Conservation (phyloP, 2,329 filamentous ascomycete species). For the Orbilia blumenaviensis region DNA sequence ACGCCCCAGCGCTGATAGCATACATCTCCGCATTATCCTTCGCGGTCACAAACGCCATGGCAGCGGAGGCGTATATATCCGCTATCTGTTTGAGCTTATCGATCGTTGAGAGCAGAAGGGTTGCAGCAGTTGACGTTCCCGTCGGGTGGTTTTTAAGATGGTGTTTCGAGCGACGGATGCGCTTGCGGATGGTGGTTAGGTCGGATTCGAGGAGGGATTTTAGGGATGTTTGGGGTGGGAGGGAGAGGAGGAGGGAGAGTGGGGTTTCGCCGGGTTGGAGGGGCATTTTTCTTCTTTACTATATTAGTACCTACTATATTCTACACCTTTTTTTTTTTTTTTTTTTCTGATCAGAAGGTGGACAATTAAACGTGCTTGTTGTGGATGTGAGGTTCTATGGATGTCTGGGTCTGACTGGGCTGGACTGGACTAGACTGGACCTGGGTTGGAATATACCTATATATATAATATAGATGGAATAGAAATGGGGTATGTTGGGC, state of each 20-base stretch:
- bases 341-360: no score
- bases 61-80: background rate
- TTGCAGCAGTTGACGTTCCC: no score
- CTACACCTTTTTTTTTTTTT: no score
- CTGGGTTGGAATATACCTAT: no score
- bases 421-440: no score
- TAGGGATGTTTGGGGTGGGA: background rate
- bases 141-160: background rate
- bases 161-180: constrained; percentile 19
- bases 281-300: background rate
- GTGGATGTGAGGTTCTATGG: no score
- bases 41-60: background rate
- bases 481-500: no score
- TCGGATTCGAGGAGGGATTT: background rate
- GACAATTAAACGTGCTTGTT: no score
- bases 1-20: background rate
- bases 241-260: background rate
- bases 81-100: background rate
- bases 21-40: constrained; percentile 4
- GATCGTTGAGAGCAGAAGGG: background rate
- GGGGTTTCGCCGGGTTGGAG: background rate
- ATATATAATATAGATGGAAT: no score
- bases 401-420: no score
- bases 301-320: no score
- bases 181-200: constrained; percentile 19